These are phyloP conservation scores for Anacardium occidentale DNA, from an alignment of 345 rosid species.

Conservation along the genomic window DNA sequence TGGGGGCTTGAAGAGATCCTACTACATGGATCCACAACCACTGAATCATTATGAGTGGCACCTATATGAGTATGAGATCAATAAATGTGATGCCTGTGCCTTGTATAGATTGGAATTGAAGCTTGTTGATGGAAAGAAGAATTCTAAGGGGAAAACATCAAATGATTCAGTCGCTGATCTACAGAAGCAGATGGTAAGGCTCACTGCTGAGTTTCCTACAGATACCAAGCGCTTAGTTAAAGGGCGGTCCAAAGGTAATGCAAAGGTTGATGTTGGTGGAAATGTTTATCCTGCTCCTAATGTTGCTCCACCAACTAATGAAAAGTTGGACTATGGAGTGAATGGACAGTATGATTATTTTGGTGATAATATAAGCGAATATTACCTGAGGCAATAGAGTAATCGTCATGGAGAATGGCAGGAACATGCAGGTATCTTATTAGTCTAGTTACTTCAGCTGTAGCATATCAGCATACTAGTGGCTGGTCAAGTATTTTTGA, in stretches of 20 bases:
- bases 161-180: constrained; percentile 83
- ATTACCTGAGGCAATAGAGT: constrained; percentile 43
- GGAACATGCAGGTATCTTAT: constrained; percentile 15
- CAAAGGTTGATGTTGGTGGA: constrained; percentile 43
- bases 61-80: constrained; percentile 96
- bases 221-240: constrained; percentile 73
- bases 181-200: constrained; percentile 97
- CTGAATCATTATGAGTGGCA: constrained; percentile 90
- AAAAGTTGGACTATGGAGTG: constrained; percentile 52
- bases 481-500: constrained; percentile 14
- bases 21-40: constrained; percentile 99
- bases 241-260: constrained; percentile 59
- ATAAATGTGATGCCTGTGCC: constrained; percentile 88
- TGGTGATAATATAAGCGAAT: constrained; percentile 58
- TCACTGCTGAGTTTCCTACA: constrained; percentile 77
- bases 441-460: constrained; percentile 14
- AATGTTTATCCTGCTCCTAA: constrained; percentile 43
- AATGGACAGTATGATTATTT: constrained; percentile 66
- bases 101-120: constrained; percentile 91
- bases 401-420: not conserved
- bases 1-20: constrained; percentile 92
- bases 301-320: constrained; percentile 44
- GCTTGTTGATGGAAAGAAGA: constrained; percentile 91
- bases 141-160: constrained; percentile 60
- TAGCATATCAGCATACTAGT: constrained; percentile 16